Percentiles rank a stretch among this genome's conserved stretches.
phyloP scores from a whole-genome alignment of 2,329 filamentous ascomycete genomes.

The Xylariaceae sp. region DNA sequence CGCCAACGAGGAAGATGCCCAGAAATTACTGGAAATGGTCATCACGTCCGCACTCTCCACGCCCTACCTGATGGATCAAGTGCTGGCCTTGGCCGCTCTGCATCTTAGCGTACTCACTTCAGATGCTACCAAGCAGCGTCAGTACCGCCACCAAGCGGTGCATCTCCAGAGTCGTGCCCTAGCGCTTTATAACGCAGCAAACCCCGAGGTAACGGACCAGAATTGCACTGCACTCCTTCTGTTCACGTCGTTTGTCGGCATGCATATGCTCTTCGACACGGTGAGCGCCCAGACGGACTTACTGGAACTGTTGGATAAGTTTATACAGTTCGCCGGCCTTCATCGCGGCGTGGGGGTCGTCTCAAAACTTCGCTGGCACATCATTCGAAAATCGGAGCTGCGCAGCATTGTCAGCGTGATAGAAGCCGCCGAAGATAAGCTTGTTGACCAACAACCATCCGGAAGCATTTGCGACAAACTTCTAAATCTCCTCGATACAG shows the following conservation, averaged over 20 bases:
- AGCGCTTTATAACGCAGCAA: conserved; percentile 1
- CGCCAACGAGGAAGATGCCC: background rate
- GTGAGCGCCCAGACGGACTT: background rate
- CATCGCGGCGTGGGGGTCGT: conserved; percentile 3
- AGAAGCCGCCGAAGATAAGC: conserved; percentile 6
- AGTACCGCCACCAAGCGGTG: conserved; percentile 9
- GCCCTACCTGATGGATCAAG: conserved; percentile 7
- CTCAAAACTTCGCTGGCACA: background rate
- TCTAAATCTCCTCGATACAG: background rate
- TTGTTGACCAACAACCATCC: background rate
- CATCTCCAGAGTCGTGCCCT: conserved; percentile 9
- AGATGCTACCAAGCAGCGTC: background rate
- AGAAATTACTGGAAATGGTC: background rate
- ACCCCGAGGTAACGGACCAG: conserved; percentile 1
- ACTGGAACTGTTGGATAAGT: background rate
- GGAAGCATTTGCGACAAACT: conserved; percentile 4
- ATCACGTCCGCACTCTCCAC: background rate
- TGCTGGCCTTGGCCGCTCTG: conserved; percentile 6
- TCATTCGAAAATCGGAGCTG: conserved; percentile 1
- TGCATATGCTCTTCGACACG: conserved; percentile 11
- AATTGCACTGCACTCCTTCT: conserved; percentile 3
- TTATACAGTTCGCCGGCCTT: conserved; percentile 5
- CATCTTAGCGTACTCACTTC: conserved; percentile 1
- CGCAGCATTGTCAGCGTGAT: background rate
- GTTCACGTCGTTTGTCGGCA: conserved; percentile 1